These are phyloP conservation scores for Penicillium janthinellum DNA, from an alignment of 2,329 filamentous ascomycete species.

Conservation along the genomic window DNA sequence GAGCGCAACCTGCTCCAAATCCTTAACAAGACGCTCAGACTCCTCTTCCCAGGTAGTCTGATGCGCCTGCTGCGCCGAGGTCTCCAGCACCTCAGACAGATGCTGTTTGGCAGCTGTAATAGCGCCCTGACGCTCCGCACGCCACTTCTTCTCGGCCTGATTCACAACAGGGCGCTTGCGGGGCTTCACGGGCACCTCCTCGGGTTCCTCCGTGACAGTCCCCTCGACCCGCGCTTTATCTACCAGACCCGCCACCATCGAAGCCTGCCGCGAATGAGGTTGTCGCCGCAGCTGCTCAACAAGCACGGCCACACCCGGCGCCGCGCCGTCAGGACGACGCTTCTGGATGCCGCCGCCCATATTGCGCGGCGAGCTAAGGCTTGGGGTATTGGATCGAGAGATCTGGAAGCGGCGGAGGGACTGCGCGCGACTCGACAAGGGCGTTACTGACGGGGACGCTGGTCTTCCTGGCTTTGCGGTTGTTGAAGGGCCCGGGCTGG, in stretches of 20 bases:
- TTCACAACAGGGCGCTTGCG: slow-evolving; percentile 46
- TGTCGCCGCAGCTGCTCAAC: slow-evolving; percentile 43
- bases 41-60: slow-evolving; percentile 46
- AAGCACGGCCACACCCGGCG: slow-evolving; percentile 38
- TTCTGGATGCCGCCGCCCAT: slow-evolving; percentile 42
- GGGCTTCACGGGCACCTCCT: slow-evolving; percentile 21
- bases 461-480: not conserved
- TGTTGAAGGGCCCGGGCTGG: slow-evolving; percentile 1
- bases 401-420: slow-evolving; percentile 45
- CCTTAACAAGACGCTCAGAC: slow-evolving; percentile 44
- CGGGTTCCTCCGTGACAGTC: slow-evolving; percentile 11
- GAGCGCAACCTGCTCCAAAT: slow-evolving; percentile 46
- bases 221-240: slow-evolving; percentile 15
- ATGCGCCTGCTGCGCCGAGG: slow-evolving; percentile 37
- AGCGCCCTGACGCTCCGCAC: slow-evolving; percentile 36
- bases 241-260: slow-evolving; percentile 35
- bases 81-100: slow-evolving; percentile 38
- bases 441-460: slow-evolving; percentile 8
- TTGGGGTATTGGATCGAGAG: slow-evolving; percentile 34
- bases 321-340: slow-evolving; percentile 29
- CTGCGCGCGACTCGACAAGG: slow-evolving; percentile 22
- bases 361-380: slow-evolving; percentile 27
- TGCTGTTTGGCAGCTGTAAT: slow-evolving; percentile 41
- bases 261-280: slow-evolving; percentile 38
- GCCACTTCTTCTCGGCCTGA: slow-evolving; percentile 43